A percentile compares a stretch with the other conserved stretches of the same genome.
phyloP scores from a whole-genome alignment of 2,329 filamentous ascomycete species.

The Alternaria rosae region DNA sequence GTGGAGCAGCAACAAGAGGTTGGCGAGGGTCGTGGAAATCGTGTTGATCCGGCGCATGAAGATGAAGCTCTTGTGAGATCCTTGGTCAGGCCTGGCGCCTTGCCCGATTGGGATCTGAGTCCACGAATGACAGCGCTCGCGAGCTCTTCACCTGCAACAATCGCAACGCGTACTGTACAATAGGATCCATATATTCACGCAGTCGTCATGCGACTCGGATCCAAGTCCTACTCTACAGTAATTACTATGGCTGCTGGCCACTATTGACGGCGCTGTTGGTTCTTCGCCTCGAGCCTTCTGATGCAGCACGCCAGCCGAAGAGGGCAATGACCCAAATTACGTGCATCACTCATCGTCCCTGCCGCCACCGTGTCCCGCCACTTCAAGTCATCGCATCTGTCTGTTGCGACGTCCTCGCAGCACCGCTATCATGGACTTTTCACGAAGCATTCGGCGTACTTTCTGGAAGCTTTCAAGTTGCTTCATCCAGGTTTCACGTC shows the following conservation, averaged over 20 bases:
- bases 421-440: background rate
- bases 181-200: background rate
- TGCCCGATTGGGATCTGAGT: conserved; percentile 14
- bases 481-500: conserved; percentile 32
- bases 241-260: background rate
- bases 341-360: conserved; percentile 9
- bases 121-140: conserved; percentile 15
- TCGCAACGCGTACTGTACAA: conserved; percentile 1
- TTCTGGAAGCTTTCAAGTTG: conserved; percentile 25
- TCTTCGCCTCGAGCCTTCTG: conserved; percentile 11
- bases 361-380: background rate
- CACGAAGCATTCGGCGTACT: conserved; percentile 1
- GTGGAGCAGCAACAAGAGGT: conserved; percentile 15
- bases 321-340: conserved; percentile 22
- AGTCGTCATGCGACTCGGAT: background rate
- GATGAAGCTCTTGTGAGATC: conserved; percentile 33
- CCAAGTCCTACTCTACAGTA: background rate
- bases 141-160: conserved; percentile 8
- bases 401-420: background rate
- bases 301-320: conserved; percentile 27
- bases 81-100: conserved; percentile 20
- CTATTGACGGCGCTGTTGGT: background rate
- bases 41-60: conserved; percentile 30
- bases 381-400: background rate
- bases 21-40: conserved; percentile 30